phyloP scores from a whole-genome alignment of 768 basidiomycete species.

The Tubosaeta brunneosetosa region DNA sequence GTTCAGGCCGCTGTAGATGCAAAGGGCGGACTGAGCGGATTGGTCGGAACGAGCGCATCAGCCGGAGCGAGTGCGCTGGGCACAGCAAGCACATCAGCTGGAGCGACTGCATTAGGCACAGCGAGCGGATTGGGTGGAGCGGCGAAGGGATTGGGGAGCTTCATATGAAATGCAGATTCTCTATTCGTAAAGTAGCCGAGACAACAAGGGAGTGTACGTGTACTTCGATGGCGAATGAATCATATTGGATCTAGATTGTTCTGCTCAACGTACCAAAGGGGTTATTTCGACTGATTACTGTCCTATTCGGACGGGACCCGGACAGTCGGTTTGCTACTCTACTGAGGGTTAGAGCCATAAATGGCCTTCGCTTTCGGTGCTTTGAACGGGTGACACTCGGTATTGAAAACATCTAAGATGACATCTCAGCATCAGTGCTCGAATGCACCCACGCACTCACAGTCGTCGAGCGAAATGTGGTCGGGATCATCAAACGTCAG shows the following conservation, averaged over 20 bases:
- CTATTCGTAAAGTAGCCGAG: neutral
- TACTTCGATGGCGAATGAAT: too few relatives aligned
- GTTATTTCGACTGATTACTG: neutral
- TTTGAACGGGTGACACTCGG: conserved; percentile 65
- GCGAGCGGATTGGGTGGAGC: neutral
- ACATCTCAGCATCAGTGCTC: neutral
- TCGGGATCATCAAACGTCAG: conserved; percentile 36
- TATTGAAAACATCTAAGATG: conserved; percentile 57
- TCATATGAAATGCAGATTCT: neutral
- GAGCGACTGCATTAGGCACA: too few relatives aligned
- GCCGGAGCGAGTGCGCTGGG: too few relatives aligned
- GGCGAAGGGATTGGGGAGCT: neutral
- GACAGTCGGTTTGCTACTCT: neutral
- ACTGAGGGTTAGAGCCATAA: conserved; percentile 31
- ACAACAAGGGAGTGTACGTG: too few relatives aligned
- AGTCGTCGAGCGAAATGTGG: conserved; percentile 59
- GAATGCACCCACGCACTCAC: conserved; percentile 26
- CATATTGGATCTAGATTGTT: too few relatives aligned
- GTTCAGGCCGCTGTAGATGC: neutral
- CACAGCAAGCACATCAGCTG: too few relatives aligned
- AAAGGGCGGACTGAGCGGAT: neutral
- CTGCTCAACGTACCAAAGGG: too few relatives aligned
- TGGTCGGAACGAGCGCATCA: neutral
- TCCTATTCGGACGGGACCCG: neutral
- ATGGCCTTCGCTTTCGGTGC: conserved; percentile 43